A percentile compares a stretch with the other conserved stretches of the same genome.
phyloP scores from a whole-genome alignment of 257 asterid genomes.

The Fraxinus cuspidata region DNA sequence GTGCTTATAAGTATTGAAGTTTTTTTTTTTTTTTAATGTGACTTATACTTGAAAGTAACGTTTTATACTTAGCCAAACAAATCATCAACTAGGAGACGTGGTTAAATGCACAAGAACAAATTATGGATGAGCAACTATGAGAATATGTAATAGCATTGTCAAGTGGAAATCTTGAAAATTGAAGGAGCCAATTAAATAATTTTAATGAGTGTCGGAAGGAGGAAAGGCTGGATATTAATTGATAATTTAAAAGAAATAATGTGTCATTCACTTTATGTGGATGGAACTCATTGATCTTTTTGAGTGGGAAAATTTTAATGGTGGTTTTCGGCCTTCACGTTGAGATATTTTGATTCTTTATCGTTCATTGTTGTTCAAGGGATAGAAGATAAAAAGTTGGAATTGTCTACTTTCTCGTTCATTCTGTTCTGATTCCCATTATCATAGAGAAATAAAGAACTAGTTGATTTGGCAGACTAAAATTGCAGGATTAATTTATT shows the following conservation, averaged over 20 bases:
- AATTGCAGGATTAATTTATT: no score
- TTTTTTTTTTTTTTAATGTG: no score
- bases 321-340: no score
- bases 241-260: not conserved
- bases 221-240: not conserved
- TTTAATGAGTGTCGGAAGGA: not conserved
- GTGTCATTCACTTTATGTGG: not conserved
- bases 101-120: not conserved
- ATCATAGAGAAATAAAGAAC: no score
- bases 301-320: not conserved
- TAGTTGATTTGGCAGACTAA: no score
- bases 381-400: no score
- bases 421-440: no score
- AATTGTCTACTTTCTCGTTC: not conserved
- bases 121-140: not conserved
- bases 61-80: not conserved
- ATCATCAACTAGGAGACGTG: not conserved
- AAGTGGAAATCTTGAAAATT: not conserved
- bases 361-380: not conserved
- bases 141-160: not conserved
- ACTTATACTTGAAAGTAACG: not conserved
- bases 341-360: no score
- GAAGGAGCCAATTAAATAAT: not conserved
- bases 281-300: not conserved
- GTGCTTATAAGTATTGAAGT: not conserved